These are phyloP conservation scores for Puccinia hordei DNA, from an alignment of 1,284 basidiomycete genomes.

Conservation along the genomic window DNA sequence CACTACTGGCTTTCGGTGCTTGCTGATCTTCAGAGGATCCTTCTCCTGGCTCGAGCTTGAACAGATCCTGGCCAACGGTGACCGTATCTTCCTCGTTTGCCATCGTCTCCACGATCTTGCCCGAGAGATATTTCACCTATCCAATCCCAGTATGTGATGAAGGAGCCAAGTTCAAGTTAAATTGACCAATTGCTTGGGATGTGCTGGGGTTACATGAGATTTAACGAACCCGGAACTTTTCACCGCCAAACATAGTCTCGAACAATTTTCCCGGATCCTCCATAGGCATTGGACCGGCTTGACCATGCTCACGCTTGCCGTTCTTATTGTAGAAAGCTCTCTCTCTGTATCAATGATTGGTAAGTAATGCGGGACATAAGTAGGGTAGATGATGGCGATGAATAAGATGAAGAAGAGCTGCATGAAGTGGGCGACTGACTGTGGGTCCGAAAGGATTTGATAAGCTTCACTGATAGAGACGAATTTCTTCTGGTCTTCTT, in stretches of 20 bases:
- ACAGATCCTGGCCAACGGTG: constrained; percentile 89
- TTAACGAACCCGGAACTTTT: no score
- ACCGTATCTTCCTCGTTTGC: constrained; percentile 93
- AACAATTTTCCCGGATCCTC: no score
- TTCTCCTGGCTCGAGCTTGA: constrained; percentile 80
- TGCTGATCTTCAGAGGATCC: constrained; percentile 65
- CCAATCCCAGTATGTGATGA: constrained; percentile 53
- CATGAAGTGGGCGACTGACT: constrained; percentile 20
- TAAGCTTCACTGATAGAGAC: constrained; percentile 48
- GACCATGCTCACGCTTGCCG: no score
- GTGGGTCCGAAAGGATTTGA: constrained; percentile 48
- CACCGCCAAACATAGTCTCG: no score
- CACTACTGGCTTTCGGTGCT: background rate
- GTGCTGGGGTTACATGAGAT: no score
- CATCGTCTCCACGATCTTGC: constrained; percentile 82
- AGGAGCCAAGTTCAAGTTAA: no score
- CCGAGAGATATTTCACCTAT: constrained; percentile 64
- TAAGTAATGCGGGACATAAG: no score
- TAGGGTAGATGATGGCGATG: background rate
- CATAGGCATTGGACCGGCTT: no score
- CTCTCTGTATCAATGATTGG: no score
- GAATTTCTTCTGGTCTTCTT: constrained; percentile 46
- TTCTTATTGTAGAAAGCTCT: no score
- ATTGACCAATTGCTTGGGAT: background rate
- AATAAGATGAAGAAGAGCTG: background rate